Evolutionary conservation across 2,329 filamentous ascomycete genomes (phyloP), one percentile per base, ranked within the genome.

Genomic region (Huntiella decipiens): DNA sequence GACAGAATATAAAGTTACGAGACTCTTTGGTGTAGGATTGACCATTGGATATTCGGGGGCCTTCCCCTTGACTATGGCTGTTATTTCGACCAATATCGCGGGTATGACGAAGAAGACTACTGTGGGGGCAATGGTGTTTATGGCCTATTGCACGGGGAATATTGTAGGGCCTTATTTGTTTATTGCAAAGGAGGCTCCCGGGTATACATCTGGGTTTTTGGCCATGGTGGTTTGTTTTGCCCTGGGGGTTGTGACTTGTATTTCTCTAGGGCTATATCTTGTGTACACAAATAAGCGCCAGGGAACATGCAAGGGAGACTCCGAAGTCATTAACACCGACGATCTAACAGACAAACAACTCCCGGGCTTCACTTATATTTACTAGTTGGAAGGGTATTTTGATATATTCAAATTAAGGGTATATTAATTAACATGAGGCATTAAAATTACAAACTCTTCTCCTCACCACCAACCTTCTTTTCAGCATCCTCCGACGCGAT

Each of bases 21-120:
- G 56, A 1, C 56, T 55, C 31, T 50, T 52, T n/a, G 57, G 55
- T 53, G 54, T 38, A 54, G 44, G 55, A 12, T 39, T 80, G 74
- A 63, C 77, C 66, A 69, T 71, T 67, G 5, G 71, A 66, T 2
- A 66, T 69, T 53, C 71, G 64, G 53, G 51, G 33, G 53, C 53
- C 34, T 54, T 57, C 38, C 54, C 57, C 12, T 61, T 78, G 32
- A 59, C 66, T 39, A 63, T 78, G 57, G 69, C 69, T 7, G 65
- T 78, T 60, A 62, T 73, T 32, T 67, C 67, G 1, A 64, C 70
- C 4, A 79, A 79, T 53, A 62, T 76, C 31, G 73, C 67, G 15
- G 75, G 74, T 1, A 71, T 75, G 45, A 79, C 74, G 1, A 79
- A 79, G 60, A 77, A 76, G 53, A 65, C 67, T 1, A 68, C 71